Evolutionary conservation across 2,329 filamentous ascomycete genomes (phyloP).

Genomic region (Colletotrichum limetticola): DNA sequence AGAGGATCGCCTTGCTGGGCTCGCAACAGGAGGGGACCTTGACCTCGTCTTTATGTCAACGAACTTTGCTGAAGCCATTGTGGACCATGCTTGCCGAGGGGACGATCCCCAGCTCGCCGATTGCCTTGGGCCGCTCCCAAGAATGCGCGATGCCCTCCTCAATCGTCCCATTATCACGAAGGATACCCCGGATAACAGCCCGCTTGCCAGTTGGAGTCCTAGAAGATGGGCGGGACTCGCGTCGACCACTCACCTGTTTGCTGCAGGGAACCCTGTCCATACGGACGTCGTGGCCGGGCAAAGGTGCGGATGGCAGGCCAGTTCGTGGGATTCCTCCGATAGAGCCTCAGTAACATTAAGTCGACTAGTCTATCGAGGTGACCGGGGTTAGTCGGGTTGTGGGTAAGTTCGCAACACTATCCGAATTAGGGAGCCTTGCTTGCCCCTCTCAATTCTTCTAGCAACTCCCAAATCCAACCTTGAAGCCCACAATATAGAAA

Average conservation of each 20-base stretch:
- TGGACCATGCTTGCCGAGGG: constrained; percentile 12
- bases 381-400: constrained; percentile 5
- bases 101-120: constrained; percentile 1
- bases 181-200: constrained; percentile 12
- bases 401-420: constrained; percentile 32
- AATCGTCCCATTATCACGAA: constrained; percentile 26
- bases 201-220: constrained; percentile 12
- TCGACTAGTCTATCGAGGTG: background rate
- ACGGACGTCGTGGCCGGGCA: background rate
- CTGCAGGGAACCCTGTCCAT: constrained; percentile 25
- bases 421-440: constrained; percentile 17
- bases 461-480: constrained; percentile 7
- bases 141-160: background rate
- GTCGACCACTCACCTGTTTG: constrained; percentile 10
- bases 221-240: constrained; percentile 2
- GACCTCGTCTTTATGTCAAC: constrained; percentile 30
- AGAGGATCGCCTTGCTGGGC: constrained; percentile 7
- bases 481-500: background rate
- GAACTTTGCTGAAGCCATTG: constrained; percentile 21
- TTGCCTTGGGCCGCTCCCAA: background rate
- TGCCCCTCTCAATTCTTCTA: constrained; percentile 12
- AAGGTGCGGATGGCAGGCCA: constrained; percentile 18
- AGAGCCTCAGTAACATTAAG: constrained; percentile 26
- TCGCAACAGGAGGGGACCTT: constrained; percentile 1
- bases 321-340: constrained; percentile 1